Base-by-base conservation (phyloP, 2,329 filamentous ascomycete genomes). In the Sclerotinia borealis region DNA sequence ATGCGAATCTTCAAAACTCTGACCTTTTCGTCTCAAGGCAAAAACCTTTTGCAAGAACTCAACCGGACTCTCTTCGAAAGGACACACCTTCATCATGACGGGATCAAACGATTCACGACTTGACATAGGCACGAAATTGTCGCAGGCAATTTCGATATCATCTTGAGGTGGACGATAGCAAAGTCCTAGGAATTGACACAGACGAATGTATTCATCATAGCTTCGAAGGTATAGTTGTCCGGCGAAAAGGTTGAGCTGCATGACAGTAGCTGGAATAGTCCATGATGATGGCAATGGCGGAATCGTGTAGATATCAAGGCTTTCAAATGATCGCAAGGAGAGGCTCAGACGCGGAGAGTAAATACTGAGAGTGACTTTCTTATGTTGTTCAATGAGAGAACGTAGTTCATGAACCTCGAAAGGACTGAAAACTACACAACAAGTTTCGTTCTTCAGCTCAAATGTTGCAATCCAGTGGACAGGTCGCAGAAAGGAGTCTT, bases 151-250 rank as follows among this genome's bases (percentile, higher is more conserved):
- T 7, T 67, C 22, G 29, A 62, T 36, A 29, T 56, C 34, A 36
- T 59, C 37, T 13, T 64, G 29, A 1, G 68, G 59, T 2, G 65
- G 64, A 0, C 67, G 39, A 29, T 73, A 77, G 0, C 77, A 73
- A 0, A 89, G 69, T 0, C 85, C 81, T 0, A 90, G 74, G 47
- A 79, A 80, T 1, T 76, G 71, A 64, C 85, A 87, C 0, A 81
- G 70, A 1, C 76, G 71, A 0, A 72, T 66, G 65, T 91, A 92
- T 60, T 89, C 81, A 0, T 75, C 64, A 49, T 79, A 83, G 0
- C 77, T 79, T 0, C 71, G 72, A 11, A 91, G 76, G 67, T 91
- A 91, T 0, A 91, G 77, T 61, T 89, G 85, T 0, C 88, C 89
- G 0, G 89, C 78, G 61, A 92, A 91, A 0, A 91, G 74, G 49